phyloP scores from a whole-genome alignment of 495 filamentous ascomycete genomes.

The Neurospora pannonica region DNA sequence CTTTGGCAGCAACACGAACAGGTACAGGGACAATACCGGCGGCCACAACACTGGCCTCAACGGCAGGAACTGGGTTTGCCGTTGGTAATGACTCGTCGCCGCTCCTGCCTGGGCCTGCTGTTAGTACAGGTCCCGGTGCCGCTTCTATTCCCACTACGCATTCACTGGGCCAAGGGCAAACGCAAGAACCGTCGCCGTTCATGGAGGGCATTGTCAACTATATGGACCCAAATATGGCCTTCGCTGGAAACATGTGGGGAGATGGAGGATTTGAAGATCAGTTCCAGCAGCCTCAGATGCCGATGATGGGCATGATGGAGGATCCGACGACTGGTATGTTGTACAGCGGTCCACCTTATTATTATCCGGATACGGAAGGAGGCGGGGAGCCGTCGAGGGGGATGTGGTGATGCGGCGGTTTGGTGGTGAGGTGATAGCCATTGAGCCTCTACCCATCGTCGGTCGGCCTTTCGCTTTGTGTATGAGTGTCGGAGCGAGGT shows the following conservation, averaged over 20 bases:
- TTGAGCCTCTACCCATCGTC: background rate
- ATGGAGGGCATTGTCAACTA: background rate
- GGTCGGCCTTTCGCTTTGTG: background rate
- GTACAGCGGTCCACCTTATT: background rate
- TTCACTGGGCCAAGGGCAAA: background rate
- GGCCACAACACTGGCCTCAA: background rate
- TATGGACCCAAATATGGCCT: background rate
- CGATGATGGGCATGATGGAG: background rate
- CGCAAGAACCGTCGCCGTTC: background rate
- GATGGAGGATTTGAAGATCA: conserved; percentile 1
- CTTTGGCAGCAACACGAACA: background rate
- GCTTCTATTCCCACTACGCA: background rate
- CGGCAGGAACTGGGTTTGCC: background rate
- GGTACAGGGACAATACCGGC: background rate
- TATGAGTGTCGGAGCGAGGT: background rate
- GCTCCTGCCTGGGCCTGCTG: background rate
- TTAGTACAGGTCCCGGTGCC: background rate
- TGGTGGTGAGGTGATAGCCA: background rate
- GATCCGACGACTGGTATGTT: background rate
- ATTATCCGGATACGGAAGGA: background rate
- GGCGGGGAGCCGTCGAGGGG: background rate
- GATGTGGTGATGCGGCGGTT: background rate
- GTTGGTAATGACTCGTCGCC: background rate
- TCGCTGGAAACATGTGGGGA: background rate
- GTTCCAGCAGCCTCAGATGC: background rate